Base-by-base conservation (phyloP, 306 rosid species). In the Canavalia ensiformis region DNA sequence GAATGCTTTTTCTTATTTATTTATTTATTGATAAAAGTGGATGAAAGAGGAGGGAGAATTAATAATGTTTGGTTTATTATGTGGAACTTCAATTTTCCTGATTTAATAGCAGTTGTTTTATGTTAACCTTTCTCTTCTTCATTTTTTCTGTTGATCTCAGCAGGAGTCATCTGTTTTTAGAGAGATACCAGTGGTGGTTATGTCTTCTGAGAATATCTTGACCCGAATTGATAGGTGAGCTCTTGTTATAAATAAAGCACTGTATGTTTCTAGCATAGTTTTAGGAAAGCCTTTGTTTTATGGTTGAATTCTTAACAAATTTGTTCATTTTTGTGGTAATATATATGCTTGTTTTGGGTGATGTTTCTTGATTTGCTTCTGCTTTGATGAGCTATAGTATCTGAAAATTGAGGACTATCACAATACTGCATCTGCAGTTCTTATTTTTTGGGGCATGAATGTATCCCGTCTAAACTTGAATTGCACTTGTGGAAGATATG, bases 131-230 rank as follows among this genome's bases (percentile, higher is more conserved):
- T 56, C 3, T 68, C 4, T 55, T 4, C 12, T 63, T 67, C 12
- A 68, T 63, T 41, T 12, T 49, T 8, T 64, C 2, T 84, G 50
- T 84, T 75, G 11, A 60, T 79, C 57, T 79, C 84, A 68, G 85
- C 94, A 95, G 98, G 97, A 93, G 83, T 95, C 99, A 6, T 90
- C 99, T 2, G 77, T 91, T 33, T 91, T 91, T 56, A 87, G 90
- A 78, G 98, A 93, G 79, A 88, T 95, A 64, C 99, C 99, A 8
- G 99, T 95, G 77, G 99, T 95, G 87, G 86, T 95, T 67, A 95
- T 91, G 98, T 95, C 99, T 0, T 95, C 99, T 9, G 99, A 95
- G 89, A 91, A 95, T 75, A 85, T 95, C 59, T 45, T 95, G 74
- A 86, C 98, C 67, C 90, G 96, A 52, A 95, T 95, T 45, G 97